Conservation (phyloP, 2,329 filamentous ascomycete genomes). For the Aspergillus fischeri region DNA sequence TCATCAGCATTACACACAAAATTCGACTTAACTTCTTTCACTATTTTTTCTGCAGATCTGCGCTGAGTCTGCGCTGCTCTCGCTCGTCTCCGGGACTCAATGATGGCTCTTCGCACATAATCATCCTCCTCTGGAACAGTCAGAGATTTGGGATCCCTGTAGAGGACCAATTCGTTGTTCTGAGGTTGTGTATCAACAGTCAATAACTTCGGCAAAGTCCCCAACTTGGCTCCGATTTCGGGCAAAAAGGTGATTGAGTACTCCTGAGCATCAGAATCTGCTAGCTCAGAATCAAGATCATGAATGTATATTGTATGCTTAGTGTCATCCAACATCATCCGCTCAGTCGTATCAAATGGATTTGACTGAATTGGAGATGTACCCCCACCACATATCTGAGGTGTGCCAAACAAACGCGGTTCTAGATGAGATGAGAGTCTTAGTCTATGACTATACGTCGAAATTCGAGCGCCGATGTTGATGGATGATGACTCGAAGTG, state of each 20-base stretch:
- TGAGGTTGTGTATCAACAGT: slow-evolving; percentile 51
- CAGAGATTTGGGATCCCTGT: slow-evolving; percentile 72
- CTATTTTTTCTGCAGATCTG: neutral
- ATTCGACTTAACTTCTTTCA: neutral
- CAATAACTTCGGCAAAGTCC: slow-evolving; percentile 64
- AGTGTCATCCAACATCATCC: slow-evolving; percentile 82
- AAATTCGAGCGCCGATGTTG: slow-evolving; percentile 6
- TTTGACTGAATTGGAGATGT: neutral
- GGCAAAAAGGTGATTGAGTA: slow-evolving; percentile 71
- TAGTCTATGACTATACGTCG: neutral
- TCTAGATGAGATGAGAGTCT: neutral
- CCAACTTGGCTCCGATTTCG: slow-evolving; percentile 78
- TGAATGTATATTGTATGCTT: slow-evolving; percentile 87
- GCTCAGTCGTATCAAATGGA: slow-evolving; percentile 43
- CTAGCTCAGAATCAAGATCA: slow-evolving; percentile 83
- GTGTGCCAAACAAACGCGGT: slow-evolving; percentile 10
- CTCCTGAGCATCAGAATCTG: slow-evolving; percentile 59
- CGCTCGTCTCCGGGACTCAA: slow-evolving; percentile 69
- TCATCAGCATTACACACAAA: slow-evolving; percentile 2
- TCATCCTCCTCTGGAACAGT: slow-evolving; percentile 71
- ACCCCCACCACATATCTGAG: slow-evolving; percentile 9
- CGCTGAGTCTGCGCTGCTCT: slow-evolving; percentile 53
- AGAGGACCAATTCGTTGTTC: slow-evolving; percentile 73
- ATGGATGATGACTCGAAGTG: slow-evolving; percentile 10
- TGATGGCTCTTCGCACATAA: slow-evolving; percentile 72